phyloP scores from a whole-genome alignment of 495 filamentous ascomycete species.

The Penicillium steckii region DNA sequence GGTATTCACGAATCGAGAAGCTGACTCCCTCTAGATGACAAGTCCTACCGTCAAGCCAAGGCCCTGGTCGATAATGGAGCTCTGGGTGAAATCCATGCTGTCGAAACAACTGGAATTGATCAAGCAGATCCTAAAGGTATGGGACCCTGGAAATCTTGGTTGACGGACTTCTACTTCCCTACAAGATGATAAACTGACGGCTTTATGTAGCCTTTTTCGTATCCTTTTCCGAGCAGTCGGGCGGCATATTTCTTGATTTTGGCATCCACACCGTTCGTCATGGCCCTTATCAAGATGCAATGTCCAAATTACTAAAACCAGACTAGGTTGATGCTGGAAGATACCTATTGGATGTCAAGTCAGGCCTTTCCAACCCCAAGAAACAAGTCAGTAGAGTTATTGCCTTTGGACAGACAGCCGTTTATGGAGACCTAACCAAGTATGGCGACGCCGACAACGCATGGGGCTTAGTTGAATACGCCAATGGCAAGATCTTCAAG shows the following conservation, averaged over 20 bases:
- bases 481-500: constrained; percentile 18
- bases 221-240: constrained; percentile 15
- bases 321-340: constrained; percentile 14
- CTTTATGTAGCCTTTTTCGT: constrained; percentile 14
- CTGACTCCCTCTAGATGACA: constrained; percentile 13
- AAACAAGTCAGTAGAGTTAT: constrained; percentile 20
- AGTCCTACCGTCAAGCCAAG: constrained; percentile 12
- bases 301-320: not conserved
- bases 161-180: not conserved
- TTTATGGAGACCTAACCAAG: constrained; percentile 13
- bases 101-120: constrained; percentile 18
- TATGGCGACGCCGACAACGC: constrained; percentile 16
- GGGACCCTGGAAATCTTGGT: not conserved
- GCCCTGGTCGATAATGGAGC: constrained; percentile 14
- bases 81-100: constrained; percentile 16
- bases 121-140: constrained; percentile 17
- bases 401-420: constrained; percentile 15
- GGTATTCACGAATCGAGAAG: not conserved
- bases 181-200: not conserved
- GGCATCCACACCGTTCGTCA: constrained; percentile 15
- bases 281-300: not conserved
- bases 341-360: constrained; percentile 19
- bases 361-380: constrained; percentile 13
- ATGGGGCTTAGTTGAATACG: constrained; percentile 17
- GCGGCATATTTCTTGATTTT: constrained; percentile 19